Evolutionary conservation across 1,284 basidiomycete species (phyloP), one percentile per base, ranked within the genome.

Genomic region (Cryptococcus sp.): DNA sequence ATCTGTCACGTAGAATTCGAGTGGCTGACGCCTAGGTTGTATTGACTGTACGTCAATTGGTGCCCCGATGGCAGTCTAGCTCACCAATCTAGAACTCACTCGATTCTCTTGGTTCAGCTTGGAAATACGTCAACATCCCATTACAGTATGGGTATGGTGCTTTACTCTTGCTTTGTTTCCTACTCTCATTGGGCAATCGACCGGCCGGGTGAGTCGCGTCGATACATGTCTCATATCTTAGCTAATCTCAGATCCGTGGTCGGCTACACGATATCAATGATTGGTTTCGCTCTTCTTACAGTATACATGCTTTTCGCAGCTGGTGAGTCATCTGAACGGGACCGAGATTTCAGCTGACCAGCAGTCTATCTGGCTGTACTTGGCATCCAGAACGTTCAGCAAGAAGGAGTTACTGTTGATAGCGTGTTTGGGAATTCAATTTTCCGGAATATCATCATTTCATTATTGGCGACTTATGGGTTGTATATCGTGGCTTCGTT

Each of bases 141-240:
- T 78, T 93, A 46, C 83, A 87, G 55, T 98, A 94, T 78, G 78
- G 87, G 62, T 97, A 98, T 67, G 79, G 93, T 49, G 91, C 87
- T 2, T 78, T 93, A 13, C 77, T 97, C 50, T 82, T 93, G 57
- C 83, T 87, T 77, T 96, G 91, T 70, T 97, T 96, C 78, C 80
- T 98, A 45, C 81, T 97, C 9, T 80, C 91, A 1, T 78, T 98
- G 50, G 94, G 94, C 2, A 97, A 98, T 70, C 77, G 92, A 37
- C 93, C 94, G 2, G 89, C 92, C 64, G 92, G 93, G 37, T 81
- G 50, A 59, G 75, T 59, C 9, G 32, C 16, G 32, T 34, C 32
- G 10, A 9, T 9, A 13, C 7, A 13, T n/a, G 22, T 4, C 23
- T 21, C 13, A 19, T 32, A 16, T 22, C 32, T 41, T 18, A 43